Conservation (phyloP, 1,284 basidiomycete species). For the Microbotryomycetes sp. region DNA sequence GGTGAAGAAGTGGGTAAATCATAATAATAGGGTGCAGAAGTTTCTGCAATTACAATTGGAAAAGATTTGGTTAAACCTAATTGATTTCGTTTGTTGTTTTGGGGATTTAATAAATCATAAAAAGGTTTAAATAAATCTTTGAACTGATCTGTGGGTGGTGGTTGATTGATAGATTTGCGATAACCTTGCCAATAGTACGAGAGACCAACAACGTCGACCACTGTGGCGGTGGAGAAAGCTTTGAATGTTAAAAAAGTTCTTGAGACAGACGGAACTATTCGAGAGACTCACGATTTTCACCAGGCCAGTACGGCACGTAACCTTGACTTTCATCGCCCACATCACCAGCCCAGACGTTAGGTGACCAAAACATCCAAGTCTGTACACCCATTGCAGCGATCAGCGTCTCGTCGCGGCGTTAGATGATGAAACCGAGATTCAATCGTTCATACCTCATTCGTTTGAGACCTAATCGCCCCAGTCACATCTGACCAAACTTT, state of each 20-base stretch:
- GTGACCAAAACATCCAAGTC: conserved; percentile 37
- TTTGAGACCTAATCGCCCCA: conserved; percentile 17
- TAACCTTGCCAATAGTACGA: conserved; percentile 26
- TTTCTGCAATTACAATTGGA: conserved; percentile 35
- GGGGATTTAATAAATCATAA: conserved; percentile 25
- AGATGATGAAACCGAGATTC: background rate
- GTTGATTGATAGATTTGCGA: conserved; percentile 19
- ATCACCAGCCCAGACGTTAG: conserved; percentile 32
- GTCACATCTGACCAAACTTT: conserved; percentile 23
- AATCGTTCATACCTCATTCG: conserved; percentile 18
- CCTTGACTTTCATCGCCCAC: conserved; percentile 27
- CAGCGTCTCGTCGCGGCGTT: background rate
- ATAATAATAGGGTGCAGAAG: conserved; percentile 34
- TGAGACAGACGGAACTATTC: background rate
- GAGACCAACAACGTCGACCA: conserved; percentile 36
- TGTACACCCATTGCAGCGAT: no score
- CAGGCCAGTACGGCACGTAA: conserved; percentile 36
- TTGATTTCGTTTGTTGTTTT: background rate
- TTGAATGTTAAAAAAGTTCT: no score
- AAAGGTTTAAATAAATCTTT: conserved; percentile 25
- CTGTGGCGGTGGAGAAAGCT: conserved; percentile 7
- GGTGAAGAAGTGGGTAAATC: conserved; percentile 20
- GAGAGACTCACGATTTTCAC: conserved; percentile 29
- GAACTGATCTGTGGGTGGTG: conserved; percentile 12
- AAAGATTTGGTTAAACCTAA: conserved; percentile 18